These are phyloP conservation scores for Cylindrotheca fusiformis DNA, from an alignment of 108 stramenopile species.

Conservation along the genomic window DNA sequence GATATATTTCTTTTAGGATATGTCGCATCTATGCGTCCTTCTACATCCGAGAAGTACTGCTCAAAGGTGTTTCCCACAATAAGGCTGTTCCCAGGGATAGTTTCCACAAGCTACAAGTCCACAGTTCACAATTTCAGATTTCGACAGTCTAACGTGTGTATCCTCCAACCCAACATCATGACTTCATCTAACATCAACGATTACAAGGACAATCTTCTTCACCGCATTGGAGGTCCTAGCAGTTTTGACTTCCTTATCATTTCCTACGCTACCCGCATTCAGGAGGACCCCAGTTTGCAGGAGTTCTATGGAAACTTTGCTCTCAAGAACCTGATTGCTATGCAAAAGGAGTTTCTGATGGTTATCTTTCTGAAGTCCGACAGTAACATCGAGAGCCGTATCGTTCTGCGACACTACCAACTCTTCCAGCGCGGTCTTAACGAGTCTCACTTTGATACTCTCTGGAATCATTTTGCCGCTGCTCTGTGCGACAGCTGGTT, in stretches of 20 bases:
- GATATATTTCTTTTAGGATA: too few species aligned
- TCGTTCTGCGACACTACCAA: neutral
- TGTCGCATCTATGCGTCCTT: too few species aligned
- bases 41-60: too few species aligned
- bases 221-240: neutral
- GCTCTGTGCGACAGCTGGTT: neutral
- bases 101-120: too few species aligned
- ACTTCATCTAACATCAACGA: too few species aligned
- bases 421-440: neutral
- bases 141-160: too few species aligned
- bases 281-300: neutral
- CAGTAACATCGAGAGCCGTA: neutral
- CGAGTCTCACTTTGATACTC: neutral
- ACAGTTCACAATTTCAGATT: too few species aligned
- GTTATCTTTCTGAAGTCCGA: neutral
- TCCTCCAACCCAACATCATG: too few species aligned
- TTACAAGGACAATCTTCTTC: neutral
- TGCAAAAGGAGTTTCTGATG: neutral
- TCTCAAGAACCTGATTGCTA: neutral
- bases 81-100: too few species aligned
- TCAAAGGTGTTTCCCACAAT: too few species aligned
- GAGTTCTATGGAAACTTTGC: neutral
- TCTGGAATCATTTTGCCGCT: neutral
- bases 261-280: neutral
- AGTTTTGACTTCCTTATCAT: neutral